A percentile compares a stretch with the other conserved stretches of the same genome.
Evolutionary conservation across 2,329 filamentous ascomycete species (phyloP).

Genomic region (Diatrype stigma): DNA sequence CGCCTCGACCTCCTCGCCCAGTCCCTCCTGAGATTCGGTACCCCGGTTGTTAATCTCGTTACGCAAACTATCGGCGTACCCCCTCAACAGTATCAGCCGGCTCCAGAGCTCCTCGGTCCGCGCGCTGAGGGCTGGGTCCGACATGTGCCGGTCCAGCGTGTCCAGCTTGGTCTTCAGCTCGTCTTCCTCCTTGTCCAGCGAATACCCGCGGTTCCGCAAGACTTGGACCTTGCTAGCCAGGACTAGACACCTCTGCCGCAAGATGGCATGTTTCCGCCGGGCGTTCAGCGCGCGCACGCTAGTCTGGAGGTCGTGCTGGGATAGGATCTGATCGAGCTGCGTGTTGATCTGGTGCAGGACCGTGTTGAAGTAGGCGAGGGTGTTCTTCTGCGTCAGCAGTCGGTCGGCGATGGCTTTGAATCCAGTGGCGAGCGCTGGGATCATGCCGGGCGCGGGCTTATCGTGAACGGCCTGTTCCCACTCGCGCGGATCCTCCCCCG

Average conservation of each 20-base stretch:
- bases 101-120: slow-evolving; percentile 85
- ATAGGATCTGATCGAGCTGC: slow-evolving; percentile 66
- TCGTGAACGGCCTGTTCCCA: slow-evolving; percentile 82
- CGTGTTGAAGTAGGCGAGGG: slow-evolving; percentile 65
- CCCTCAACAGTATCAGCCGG: slow-evolving; percentile 68
- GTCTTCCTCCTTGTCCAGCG: slow-evolving; percentile 75
- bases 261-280: slow-evolving; percentile 65
- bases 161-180: slow-evolving; percentile 69
- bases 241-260: slow-evolving; percentile 68
- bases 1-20: slow-evolving; percentile 66
- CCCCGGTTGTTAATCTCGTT: slow-evolving; percentile 69
- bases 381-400: slow-evolving; percentile 66
- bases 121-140: slow-evolving; percentile 70
- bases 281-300: slow-evolving; percentile 71
- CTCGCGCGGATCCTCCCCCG: slow-evolving; percentile 68
- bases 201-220: slow-evolving; percentile 75
- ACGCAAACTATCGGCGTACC: slow-evolving; percentile 67
- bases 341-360: slow-evolving; percentile 77
- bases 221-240: slow-evolving; percentile 79
- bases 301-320: slow-evolving; percentile 72
- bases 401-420: slow-evolving; percentile 69
- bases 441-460: slow-evolving; percentile 71
- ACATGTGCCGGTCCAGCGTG: slow-evolving; percentile 63
- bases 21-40: slow-evolving; percentile 47
- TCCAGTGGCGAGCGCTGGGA: slow-evolving; percentile 71